Conservation (phyloP, 1,284 basidiomycete species). For the Tylopilus orsonianus region DNA sequence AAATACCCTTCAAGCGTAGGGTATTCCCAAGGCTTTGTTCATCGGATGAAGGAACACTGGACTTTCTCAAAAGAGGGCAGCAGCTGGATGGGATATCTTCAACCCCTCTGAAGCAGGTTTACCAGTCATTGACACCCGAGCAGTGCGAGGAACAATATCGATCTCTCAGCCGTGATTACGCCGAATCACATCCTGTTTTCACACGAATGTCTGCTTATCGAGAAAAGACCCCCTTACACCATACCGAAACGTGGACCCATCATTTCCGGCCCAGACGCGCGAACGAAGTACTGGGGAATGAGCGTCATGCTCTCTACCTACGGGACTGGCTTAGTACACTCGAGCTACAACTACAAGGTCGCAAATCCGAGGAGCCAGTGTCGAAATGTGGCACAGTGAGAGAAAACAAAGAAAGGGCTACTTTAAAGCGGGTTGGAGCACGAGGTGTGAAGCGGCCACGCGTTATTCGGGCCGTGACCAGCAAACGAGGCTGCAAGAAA, state of each 20-base stretch:
- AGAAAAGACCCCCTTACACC: slow-evolving; percentile 3
- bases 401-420: slow-evolving; percentile 21
- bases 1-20: slow-evolving; percentile 13
- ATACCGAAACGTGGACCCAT: slow-evolving; percentile 65
- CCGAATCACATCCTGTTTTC: slow-evolving; percentile 53
- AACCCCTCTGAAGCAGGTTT: neutral
- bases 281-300: slow-evolving; percentile 81
- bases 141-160: slow-evolving; percentile 22
- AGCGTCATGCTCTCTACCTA: slow-evolving; percentile 70
- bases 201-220: slow-evolving; percentile 38
- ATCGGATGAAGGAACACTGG: slow-evolving; percentile 10
- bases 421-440: slow-evolving; percentile 30
- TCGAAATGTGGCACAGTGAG: slow-evolving; percentile 7
- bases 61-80: slow-evolving; percentile 21
- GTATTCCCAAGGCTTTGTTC: neutral
- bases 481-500: slow-evolving; percentile 46
- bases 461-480: slow-evolving; percentile 51
- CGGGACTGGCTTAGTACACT: slow-evolving; percentile 80
- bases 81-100: slow-evolving; percentile 3
- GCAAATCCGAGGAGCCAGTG: slow-evolving; percentile 6
- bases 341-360: slow-evolving; percentile 53
- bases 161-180: slow-evolving; percentile 13
- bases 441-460: slow-evolving; percentile 49
- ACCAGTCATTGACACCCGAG: slow-evolving; percentile 12
- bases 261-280: slow-evolving; percentile 77